A percentile compares a stretch with the other conserved stretches of the same genome.
phyloP scores from a whole-genome alignment of 495 filamentous ascomycete genomes.

The Aspergillus sparsus region DNA sequence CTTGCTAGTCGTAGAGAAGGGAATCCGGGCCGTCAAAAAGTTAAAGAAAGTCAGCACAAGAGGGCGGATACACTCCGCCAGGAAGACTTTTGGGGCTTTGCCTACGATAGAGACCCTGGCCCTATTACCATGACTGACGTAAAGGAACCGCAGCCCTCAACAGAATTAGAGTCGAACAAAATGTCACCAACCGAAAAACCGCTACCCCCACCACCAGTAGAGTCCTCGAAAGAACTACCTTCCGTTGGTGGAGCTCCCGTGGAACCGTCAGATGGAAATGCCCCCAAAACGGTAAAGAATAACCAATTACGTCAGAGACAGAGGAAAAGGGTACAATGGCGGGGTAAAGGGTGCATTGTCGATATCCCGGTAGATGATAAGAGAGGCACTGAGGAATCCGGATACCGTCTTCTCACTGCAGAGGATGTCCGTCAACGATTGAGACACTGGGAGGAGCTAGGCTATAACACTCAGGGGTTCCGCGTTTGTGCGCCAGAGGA shows the following conservation, averaged over 20 bases:
- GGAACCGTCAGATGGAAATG: slow-evolving; percentile 18
- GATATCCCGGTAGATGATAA: slow-evolving; percentile 69
- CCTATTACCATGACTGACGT: slow-evolving; percentile 39
- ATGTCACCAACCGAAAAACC: slow-evolving; percentile 46
- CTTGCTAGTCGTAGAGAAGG: slow-evolving; percentile 16
- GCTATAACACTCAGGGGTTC: slow-evolving; percentile 76
- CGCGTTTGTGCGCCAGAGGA: slow-evolving; percentile 53
- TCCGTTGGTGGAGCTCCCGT: slow-evolving; percentile 8
- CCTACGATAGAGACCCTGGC: slow-evolving; percentile 46
- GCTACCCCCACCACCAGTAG: slow-evolving; percentile 45
- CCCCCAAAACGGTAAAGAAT: slow-evolving; percentile 20
- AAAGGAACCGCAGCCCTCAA: slow-evolving; percentile 30
- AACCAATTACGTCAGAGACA: slow-evolving; percentile 30
- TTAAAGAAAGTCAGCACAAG: slow-evolving; percentile 48
- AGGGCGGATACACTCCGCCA: slow-evolving; percentile 68
- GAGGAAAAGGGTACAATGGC: slow-evolving; percentile 59
- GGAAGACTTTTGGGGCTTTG: slow-evolving; percentile 55
- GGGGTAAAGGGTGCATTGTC: slow-evolving; percentile 72
- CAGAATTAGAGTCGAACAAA: slow-evolving; percentile 23
- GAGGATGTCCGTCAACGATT: slow-evolving; percentile 66
- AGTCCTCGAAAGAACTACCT: slow-evolving; percentile 24
- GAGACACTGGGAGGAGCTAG: slow-evolving; percentile 68
- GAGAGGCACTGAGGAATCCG: slow-evolving; percentile 57
- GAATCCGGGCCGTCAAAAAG: slow-evolving; percentile 36
- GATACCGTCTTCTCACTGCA: slow-evolving; percentile 57